Conservation (phyloP, 176 grass and related monocot species). For the Triticum urartu region DNA sequence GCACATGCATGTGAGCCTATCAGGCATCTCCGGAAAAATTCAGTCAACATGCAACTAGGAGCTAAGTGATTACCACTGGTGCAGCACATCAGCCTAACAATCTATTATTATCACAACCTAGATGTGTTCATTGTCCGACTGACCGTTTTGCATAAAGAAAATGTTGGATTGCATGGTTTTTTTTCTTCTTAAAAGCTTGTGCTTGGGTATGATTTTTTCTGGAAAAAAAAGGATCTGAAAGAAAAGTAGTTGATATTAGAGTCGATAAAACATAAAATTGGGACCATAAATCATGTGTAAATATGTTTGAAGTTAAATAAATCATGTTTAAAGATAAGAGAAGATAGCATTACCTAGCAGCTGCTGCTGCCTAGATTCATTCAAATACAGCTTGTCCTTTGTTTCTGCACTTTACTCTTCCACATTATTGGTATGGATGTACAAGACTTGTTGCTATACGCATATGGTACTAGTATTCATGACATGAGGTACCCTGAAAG, state of each 20-base stretch:
- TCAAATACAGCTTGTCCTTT: neutral
- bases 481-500: constrained; percentile 21
- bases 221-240: no score
- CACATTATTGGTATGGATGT: constrained; percentile 23
- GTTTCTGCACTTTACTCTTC: constrained; percentile 26
- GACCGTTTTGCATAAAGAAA: neutral
- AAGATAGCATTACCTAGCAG: neutral
- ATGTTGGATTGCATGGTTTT: neutral
- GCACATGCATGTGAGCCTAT: constrained; percentile 34
- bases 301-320: neutral
- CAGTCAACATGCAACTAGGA: constrained; percentile 8
- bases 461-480: constrained; percentile 31
- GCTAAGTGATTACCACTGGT: constrained; percentile 1
- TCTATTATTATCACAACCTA: neutral
- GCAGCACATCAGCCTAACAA: constrained; percentile 12
- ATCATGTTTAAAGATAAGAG: neutral
- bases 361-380: constrained; percentile 24
- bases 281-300: neutral
- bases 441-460: constrained; percentile 22
- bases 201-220: no score
- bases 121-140: neutral
- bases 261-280: neutral
- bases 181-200: neutral
- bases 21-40: neutral
- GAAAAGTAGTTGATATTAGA: no score